Conservation (phyloP, 2,329 filamentous ascomycete species). For the Botryotinia convoluta region DNA sequence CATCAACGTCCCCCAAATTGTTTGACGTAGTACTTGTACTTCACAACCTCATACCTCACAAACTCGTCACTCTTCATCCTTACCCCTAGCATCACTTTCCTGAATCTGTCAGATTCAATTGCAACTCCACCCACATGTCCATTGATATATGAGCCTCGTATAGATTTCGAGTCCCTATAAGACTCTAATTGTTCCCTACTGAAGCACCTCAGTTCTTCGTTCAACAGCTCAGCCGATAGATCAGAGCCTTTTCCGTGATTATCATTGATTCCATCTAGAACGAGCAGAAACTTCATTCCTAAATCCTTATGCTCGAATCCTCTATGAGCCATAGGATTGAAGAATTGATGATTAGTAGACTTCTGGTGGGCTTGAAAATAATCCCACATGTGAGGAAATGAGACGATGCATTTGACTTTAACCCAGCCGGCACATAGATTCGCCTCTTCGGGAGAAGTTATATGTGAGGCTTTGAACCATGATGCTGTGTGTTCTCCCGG, state of each 20-base stretch:
- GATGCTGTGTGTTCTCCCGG: not conserved
- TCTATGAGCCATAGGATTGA: not conserved
- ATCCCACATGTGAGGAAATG: conserved; percentile 10
- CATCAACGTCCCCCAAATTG: not conserved
- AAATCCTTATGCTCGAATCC: not conserved
- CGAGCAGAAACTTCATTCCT: not conserved
- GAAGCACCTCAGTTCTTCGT: not conserved
- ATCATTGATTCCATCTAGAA: not conserved
- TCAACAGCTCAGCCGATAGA: not conserved
- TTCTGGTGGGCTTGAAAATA: not conserved
- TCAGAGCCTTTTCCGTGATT: not conserved
- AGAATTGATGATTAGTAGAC: not conserved
- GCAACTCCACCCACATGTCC: not conserved
- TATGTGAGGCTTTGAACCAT: conserved; percentile 8
- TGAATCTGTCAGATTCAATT: not conserved
- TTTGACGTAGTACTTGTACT: not conserved
- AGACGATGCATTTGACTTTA: not conserved
- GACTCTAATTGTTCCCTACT: not conserved
- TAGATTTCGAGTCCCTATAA: not conserved
- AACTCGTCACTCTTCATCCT: conserved; percentile 9
- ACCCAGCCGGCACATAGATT: not conserved
- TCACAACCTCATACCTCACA: not conserved
- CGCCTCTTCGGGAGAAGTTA: not conserved
- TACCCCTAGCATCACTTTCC: not conserved
- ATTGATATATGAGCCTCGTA: not conserved